Base-by-base conservation (phyloP, 495 filamentous ascomycete species). In the Astrocystis sublimbata region DNA sequence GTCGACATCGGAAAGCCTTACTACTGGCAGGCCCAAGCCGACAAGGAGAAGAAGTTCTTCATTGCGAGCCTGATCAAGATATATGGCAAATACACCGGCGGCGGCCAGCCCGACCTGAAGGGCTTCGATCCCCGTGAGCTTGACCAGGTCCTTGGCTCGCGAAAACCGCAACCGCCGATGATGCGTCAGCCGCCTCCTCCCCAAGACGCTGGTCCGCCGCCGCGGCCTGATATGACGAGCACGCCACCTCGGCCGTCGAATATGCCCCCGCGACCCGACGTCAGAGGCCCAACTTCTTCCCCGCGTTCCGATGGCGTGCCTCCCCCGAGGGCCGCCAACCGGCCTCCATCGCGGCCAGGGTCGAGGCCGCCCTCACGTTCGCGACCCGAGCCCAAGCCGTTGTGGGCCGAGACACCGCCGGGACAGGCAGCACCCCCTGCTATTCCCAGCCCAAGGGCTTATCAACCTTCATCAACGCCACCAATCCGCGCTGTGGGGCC, bases 1-100 rank as follows among this genome's bases (percentile, higher is more conserved):
- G 89, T 97, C 21, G 93, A 87, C 0, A 81, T 98, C 23, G 86
- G 89, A 10, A 98, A 98, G 73, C 90, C 92, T 0, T 98, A 98
- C 73, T 98, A 96, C 73, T 98, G 94, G 94, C 88, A 94, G 76
- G 92, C 96, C 17, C 83, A 88, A 38, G 93, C 88, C 12, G 82
- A 88, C 46, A 96, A 96, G 77, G 94, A 98, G 74, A 98, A 97
- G 80, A 92, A 96, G 58, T 98, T 96, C 76, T 98, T 98, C 73
- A 96, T 98, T 69, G 90, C 88, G 26, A 96, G 92, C 69, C 73
- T 97, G 63, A 84, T 97, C 61, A 98, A 97, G 76, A 97, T 98
- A 38, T 98, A 89, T 72, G 88, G 85, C 60, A 98, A 97, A 71
- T 98, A 97, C 70, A 98, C 96, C 10, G 89, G 90, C 26, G 94